A percentile compares a stretch with the other conserved stretches of the same genome.
Conservation (phyloP, 305 asterid species). For the Fraxinus greggii region DNA sequence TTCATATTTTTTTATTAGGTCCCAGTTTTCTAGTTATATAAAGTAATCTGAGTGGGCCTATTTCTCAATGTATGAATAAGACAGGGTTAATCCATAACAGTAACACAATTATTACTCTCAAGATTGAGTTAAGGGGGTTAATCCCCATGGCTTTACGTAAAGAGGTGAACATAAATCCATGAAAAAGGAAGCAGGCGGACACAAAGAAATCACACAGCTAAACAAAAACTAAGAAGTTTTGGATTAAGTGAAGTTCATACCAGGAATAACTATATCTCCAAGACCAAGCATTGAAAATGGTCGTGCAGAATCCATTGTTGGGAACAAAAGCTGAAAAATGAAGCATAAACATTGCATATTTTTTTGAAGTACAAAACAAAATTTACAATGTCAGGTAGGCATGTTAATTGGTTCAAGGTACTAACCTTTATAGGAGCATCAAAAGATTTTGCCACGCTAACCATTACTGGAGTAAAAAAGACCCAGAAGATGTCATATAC, state of each 20-base stretch:
- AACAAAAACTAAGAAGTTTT: neutral
- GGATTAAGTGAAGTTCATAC: slow-evolving; percentile 35
- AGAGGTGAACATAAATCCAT: neutral
- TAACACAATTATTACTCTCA: neutral
- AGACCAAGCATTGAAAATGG: slow-evolving; percentile 99
- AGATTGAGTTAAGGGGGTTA: neutral
- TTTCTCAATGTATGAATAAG: neutral
- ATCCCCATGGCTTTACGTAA: neutral
- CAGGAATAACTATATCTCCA: slow-evolving; percentile 97
- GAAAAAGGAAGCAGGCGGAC: neutral
- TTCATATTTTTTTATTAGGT: neutral
- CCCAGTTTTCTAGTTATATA: neutral
- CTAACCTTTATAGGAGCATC: slow-evolving; percentile 86
- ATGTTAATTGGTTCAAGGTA: slow-evolving; percentile 16
- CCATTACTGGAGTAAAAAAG: slow-evolving; percentile 90
- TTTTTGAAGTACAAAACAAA: neutral
- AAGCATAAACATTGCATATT: neutral
- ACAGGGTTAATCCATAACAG: neutral
- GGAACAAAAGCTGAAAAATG: slow-evolving; percentile 62
- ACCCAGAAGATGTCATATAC: slow-evolving; percentile 90
- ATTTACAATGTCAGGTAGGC: neutral
- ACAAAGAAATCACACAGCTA: neutral
- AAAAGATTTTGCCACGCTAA: slow-evolving; percentile 85
- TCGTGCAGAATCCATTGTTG: slow-evolving; percentile 57
- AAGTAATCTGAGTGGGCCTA: neutral